Base-by-base conservation (phyloP, 805 yeast genomes). In the Naumovozyma castellii region DNA sequence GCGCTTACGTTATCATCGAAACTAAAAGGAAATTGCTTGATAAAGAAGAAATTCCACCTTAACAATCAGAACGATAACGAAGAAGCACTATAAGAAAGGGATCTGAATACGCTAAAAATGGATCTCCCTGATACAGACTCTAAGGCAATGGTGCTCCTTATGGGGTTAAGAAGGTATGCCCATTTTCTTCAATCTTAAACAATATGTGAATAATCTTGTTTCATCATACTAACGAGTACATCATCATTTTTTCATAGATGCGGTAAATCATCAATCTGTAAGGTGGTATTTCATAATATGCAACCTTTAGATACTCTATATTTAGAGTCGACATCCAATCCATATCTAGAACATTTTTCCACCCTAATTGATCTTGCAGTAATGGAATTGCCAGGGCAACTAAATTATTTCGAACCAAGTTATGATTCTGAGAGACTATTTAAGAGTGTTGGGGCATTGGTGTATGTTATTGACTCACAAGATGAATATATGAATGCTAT, bases 271-370 rank as follows among this genome's bases (percentile, higher is more conserved):
- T 87, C 97, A 3, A 92, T 92, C 25, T 80, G 96, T 54, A 87
- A 90, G 56, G 97, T 92, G 12, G 94, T 92, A 2, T 92, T 92
- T 62, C 95, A 90, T 60, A 84, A 85, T 56, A 86, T 92, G 94
- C 95, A 84, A 56, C 97, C 98, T 1, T 67, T 87, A 44, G 97
- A 90, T 54, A 88, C 97, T 0, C 62, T 90, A 35, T 90, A 90
- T 54, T 65, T 92, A 40, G 97, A 90, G 51, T 78, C 88, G 38
- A 90, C 98, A 0, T 75, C 94, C 2, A 83, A 80, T 53, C 96
- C 96, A 3, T 83, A 94, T 3, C 73, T 82, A 12, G 95, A 87
- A 52, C 83, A 76, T 53, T 84, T 87, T 56, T 73, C 79, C 36
- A 84, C 96, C 8, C 68, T 90, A 38, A 84, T 88, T 32, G 92